These are phyloP conservation scores for Zasmidium citrigriseum DNA, from an alignment of 2,329 filamentous ascomycete species.

Conservation along the genomic window DNA sequence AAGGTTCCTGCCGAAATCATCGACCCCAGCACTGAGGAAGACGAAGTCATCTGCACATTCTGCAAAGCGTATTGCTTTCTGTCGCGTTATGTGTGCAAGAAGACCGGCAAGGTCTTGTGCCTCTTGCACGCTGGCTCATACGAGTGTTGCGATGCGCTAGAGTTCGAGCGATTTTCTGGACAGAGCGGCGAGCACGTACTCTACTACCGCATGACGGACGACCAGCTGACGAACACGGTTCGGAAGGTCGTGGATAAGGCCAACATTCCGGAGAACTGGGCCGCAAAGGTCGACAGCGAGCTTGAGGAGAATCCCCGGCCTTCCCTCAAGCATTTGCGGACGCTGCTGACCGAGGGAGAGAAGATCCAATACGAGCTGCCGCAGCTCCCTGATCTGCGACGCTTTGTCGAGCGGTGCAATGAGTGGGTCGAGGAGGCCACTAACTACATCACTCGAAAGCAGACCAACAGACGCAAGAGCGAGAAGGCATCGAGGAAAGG, in stretches of 20 bases:
- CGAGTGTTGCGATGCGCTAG: conserved; percentile 73
- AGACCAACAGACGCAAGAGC: conserved; percentile 94
- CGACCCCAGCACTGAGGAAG: conserved; percentile 78
- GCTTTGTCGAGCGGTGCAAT: conserved; percentile 94
- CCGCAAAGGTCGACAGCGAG: conserved; percentile 81
- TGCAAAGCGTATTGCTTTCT: conserved; percentile 93
- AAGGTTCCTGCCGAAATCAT: conserved; percentile 57
- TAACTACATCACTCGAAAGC: conserved; percentile 94
- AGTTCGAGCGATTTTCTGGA: conserved; percentile 65
- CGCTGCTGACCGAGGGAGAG: conserved; percentile 87
- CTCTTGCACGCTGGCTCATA: conserved; percentile 77
- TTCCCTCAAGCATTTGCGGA: conserved; percentile 80
- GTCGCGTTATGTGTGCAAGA: conserved; percentile 83
- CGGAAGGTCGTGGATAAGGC: conserved; percentile 85
- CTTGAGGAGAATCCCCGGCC: conserved; percentile 83
- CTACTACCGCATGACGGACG: conserved; percentile 74
- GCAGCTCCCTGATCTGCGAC: conserved; percentile 76
- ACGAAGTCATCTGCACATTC: conserved; percentile 87
- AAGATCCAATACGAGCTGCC: conserved; percentile 89
- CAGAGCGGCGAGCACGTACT: conserved; percentile 65
- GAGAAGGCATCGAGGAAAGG: conserved; percentile 82
- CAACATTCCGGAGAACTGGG: conserved; percentile 81
- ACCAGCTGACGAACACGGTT: conserved; percentile 65
- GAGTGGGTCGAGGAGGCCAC: conserved; percentile 98
- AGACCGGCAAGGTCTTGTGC: conserved; percentile 79